These are phyloP conservation scores for Naegleria lovaniensis DNA, from an alignment of 208 protist genomes.

Conservation along the genomic window DNA sequence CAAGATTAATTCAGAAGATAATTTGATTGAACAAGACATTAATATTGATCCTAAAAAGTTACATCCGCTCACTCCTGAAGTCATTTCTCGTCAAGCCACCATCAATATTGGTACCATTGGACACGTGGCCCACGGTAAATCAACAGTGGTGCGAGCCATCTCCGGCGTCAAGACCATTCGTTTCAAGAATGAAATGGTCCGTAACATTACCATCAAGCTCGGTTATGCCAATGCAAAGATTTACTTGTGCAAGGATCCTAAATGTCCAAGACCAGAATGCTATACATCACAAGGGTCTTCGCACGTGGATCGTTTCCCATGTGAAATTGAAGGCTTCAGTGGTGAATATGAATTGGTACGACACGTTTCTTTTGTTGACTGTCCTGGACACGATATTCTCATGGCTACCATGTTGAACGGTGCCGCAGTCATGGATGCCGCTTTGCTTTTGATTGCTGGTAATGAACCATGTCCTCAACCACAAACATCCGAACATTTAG, in stretches of 20 bases:
- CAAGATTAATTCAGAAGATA: background rate
- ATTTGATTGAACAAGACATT: background rate
- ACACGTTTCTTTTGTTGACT: constrained; percentile 99
- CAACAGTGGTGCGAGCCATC: constrained; percentile 98
- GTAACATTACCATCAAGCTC: constrained; percentile 99
- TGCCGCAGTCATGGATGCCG: constrained; percentile 99
- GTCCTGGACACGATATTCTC: constrained; percentile 98
- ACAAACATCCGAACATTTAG: constrained; percentile 92
- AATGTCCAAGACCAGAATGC: constrained; percentile 80
- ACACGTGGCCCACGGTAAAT: constrained; percentile 99
- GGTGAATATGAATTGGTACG: constrained; percentile 62
- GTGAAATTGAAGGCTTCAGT: constrained; percentile 45
- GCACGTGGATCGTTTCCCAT: constrained; percentile 66
- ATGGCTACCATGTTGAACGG: constrained; percentile 99
- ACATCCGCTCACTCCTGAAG: constrained; percentile 84
- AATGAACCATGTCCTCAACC: constrained; percentile 97
- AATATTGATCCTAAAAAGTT: constrained; percentile 47
- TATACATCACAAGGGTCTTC: constrained; percentile 76
- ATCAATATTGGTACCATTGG: constrained; percentile 97
- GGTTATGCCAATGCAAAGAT: constrained; percentile 99
- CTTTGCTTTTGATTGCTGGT: constrained; percentile 97
- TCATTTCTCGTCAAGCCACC: constrained; percentile 98
- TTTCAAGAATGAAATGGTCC: constrained; percentile 96
- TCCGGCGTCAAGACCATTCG: constrained; percentile 97
- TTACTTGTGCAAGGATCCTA: constrained; percentile 61